A percentile compares a stretch with the other conserved stretches of the same genome.
Conservation (phyloP, 202 grass and related monocot genomes). For the Schoenoplectus tabernaemontani region DNA sequence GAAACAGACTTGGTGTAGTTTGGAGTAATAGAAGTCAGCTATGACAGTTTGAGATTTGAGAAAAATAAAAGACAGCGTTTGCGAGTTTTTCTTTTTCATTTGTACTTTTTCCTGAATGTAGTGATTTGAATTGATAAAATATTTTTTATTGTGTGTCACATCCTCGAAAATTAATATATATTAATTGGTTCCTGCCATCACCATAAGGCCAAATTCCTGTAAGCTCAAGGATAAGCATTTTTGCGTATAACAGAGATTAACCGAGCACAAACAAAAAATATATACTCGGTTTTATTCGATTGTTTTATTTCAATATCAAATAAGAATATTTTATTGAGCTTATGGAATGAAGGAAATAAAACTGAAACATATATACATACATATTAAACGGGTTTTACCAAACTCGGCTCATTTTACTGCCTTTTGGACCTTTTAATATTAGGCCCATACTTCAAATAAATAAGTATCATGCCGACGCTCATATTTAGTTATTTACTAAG, state of each 20-base stretch:
- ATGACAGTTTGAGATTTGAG: not conserved
- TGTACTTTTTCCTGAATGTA: not conserved
- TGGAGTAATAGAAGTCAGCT: not conserved
- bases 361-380: not conserved
- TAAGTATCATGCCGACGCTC: not conserved
- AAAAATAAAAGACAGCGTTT: not conserved
- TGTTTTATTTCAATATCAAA: not conserved
- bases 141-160: not conserved
- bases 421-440: not conserved
- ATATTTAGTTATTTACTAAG: not conserved
- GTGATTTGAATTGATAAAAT: not conserved
- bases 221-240: not conserved
- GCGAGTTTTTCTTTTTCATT: not conserved
- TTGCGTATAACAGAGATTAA: not conserved
- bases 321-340: not conserved
- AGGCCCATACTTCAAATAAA: not conserved
- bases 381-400: not conserved
- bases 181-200: not conserved
- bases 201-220: not conserved
- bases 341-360: not conserved
- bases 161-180: not conserved
- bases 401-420: not conserved
- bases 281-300: not conserved
- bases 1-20: not conserved
- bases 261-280: not conserved